phyloP scores from a whole-genome alignment of 192 early-diverging fungal genomes.

The Cetraspora pellucida region DNA sequence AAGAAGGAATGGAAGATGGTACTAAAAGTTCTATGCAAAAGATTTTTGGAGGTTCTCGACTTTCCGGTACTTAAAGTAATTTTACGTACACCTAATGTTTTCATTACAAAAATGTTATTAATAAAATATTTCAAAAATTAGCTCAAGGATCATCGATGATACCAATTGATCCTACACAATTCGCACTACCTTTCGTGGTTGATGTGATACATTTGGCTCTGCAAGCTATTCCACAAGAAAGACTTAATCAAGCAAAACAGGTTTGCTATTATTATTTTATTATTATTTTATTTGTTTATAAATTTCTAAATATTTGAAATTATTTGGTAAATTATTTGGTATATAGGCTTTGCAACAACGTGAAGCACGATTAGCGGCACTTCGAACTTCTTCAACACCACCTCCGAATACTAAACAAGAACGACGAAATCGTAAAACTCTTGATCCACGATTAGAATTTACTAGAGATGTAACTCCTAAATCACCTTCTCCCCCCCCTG shows the following conservation, averaged over 20 bases:
- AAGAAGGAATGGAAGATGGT: neutral
- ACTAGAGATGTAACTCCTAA: neutral
- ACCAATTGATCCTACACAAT: constrained; percentile 22
- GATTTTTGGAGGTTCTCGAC: neutral
- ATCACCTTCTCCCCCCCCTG: constrained; percentile 2
- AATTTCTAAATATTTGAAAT: neutral
- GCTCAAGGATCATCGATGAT: neutral
- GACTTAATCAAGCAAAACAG: constrained; percentile 25
- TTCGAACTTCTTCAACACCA: neutral
- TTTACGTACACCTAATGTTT: neutral
- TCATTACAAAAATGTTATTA: neutral
- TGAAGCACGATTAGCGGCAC: neutral
- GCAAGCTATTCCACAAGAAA: constrained; percentile 18
- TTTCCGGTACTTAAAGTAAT: neutral
- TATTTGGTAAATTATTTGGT: neutral
- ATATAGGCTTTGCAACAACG: constrained; percentile 9
- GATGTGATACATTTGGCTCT: constrained; percentile 22
- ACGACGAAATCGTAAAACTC: neutral
- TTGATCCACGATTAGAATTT: constrained; percentile 15
- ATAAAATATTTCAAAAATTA: neutral
- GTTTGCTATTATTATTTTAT: neutral
- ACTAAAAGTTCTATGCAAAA: neutral
- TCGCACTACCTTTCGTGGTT: constrained; percentile 20
- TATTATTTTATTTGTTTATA: neutral
- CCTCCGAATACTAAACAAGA: neutral